Evolutionary conservation across 345 rosid genomes (phyloP).

Genomic region (Pistacia atlantica): DNA sequence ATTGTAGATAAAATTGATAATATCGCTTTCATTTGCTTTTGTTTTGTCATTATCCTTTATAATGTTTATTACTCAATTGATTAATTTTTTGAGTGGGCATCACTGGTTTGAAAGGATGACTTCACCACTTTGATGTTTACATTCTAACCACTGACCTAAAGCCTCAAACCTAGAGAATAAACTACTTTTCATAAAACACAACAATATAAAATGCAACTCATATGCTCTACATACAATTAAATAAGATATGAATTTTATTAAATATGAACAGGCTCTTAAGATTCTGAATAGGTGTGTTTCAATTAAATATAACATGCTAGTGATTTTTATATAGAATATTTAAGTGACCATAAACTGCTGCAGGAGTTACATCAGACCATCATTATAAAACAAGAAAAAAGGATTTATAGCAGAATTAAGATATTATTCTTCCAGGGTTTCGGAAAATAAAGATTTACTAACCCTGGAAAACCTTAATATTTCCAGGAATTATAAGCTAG

Average conservation of each 20-base stretch:
- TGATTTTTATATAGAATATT: background rate
- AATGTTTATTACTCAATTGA: background rate
- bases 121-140: conserved; percentile 33
- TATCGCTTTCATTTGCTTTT: conserved; percentile 25
- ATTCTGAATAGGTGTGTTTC: background rate
- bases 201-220: background rate
- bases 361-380: background rate
- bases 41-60: conserved; percentile 24
- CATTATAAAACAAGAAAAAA: background rate
- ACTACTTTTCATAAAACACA: conserved; percentile 13
- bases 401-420: background rate
- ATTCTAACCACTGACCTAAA: conserved; percentile 26
- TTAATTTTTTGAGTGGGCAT: conserved; percentile 12
- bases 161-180: conserved; percentile 25
- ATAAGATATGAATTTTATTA: background rate
- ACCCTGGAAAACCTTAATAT: too few species aligned
- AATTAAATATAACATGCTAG: background rate
- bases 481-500: too few species aligned
- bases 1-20: conserved; percentile 25
- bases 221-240: background rate
- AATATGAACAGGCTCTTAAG: background rate
- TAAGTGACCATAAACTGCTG: background rate
- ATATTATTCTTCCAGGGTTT: too few species aligned
- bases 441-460: too few species aligned
- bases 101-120: conserved; percentile 15